Percentiles rank a stretch among this genome's conserved stretches.
These are phyloP conservation scores for Macrophomina pseudophaseolina DNA, from an alignment of 2,329 filamentous ascomycete species.

Conservation along the genomic window DNA sequence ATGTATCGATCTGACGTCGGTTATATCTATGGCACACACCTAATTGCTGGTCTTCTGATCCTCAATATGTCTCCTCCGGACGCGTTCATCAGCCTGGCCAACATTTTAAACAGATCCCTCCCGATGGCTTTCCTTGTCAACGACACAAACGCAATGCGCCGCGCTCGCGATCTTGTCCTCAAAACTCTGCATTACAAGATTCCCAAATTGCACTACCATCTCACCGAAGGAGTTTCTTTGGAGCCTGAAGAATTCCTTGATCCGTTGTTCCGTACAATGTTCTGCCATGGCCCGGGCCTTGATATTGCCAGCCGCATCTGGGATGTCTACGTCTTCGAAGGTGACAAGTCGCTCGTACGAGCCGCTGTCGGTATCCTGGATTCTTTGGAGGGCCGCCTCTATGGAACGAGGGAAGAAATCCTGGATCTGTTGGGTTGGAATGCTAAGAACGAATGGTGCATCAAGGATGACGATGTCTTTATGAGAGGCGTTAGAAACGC, in stretches of 20 bases:
- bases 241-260: slow-evolving; percentile 59
- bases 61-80: slow-evolving; percentile 70
- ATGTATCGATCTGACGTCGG: slow-evolving; percentile 85
- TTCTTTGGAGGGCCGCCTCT: slow-evolving; percentile 57
- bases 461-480: slow-evolving; percentile 48
- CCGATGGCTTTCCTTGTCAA: slow-evolving; percentile 76
- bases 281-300: slow-evolving; percentile 65
- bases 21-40: slow-evolving; percentile 75
- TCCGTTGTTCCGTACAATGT: slow-evolving; percentile 67
- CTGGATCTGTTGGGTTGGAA: slow-evolving; percentile 51
- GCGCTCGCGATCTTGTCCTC: slow-evolving; percentile 72
- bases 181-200: slow-evolving; percentile 70
- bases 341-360: slow-evolving; percentile 72
- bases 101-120: slow-evolving; percentile 76
- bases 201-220: slow-evolving; percentile 66
- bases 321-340: slow-evolving; percentile 85
- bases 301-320: slow-evolving; percentile 76
- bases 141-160: slow-evolving; percentile 70
- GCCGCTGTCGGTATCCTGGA: slow-evolving; percentile 71
- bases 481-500: slow-evolving; percentile 43
- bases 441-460: slow-evolving; percentile 34
- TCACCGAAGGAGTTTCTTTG: slow-evolving; percentile 57
- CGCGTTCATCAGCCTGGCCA: slow-evolving; percentile 74
- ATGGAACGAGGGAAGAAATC: slow-evolving; percentile 51
- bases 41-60: slow-evolving; percentile 73